Conservation (phyloP, 768 basidiomycete genomes). For the Mycena latifolia region DNA sequence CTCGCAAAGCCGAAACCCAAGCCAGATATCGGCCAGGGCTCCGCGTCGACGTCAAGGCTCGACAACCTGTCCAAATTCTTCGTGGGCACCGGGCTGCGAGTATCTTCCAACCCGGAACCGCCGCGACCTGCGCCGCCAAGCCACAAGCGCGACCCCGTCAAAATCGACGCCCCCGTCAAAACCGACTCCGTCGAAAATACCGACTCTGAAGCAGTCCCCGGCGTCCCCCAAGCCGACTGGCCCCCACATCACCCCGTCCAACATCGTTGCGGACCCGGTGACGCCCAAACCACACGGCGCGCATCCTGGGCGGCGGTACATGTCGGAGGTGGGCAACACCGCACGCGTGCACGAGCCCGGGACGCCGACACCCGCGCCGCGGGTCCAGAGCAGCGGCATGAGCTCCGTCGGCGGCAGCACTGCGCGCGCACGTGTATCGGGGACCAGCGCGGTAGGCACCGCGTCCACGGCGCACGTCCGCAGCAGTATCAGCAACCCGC, state of each 20-base stretch:
- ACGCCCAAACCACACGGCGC: constrained; percentile 9
- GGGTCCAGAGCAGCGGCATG: constrained; percentile 20
- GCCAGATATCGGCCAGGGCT: constrained; percentile 22
- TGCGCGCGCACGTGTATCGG: constrained; percentile 20
- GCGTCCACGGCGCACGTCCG: constrained; percentile 7
- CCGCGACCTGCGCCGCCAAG: constrained; percentile 1
- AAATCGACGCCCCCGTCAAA: background rate
- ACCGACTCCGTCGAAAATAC: constrained; percentile 31
- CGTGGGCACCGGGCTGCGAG: constrained; percentile 34
- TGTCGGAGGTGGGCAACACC: constrained; percentile 36
- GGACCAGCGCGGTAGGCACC: constrained; percentile 10
- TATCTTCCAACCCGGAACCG: constrained; percentile 26
- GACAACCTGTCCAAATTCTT: constrained; percentile 34
- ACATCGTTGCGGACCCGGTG: constrained; percentile 18
- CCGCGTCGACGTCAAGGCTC: constrained; percentile 15
- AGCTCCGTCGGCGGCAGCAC: constrained; percentile 21
- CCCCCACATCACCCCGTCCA: constrained; percentile 33
- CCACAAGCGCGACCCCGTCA: background rate
- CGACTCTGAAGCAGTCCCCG: constrained; percentile 25
- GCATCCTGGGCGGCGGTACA: constrained; percentile 19
- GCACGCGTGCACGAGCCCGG: constrained; percentile 18
- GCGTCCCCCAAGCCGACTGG: constrained; percentile 17
- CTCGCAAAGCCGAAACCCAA: constrained; percentile 16
- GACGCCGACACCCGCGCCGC: constrained; percentile 18
- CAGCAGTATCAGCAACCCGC: constrained; percentile 29